Evolutionary conservation across 2,329 filamentous ascomycete genomes (phyloP).

Genomic region (Aspergillus sp.): DNA sequence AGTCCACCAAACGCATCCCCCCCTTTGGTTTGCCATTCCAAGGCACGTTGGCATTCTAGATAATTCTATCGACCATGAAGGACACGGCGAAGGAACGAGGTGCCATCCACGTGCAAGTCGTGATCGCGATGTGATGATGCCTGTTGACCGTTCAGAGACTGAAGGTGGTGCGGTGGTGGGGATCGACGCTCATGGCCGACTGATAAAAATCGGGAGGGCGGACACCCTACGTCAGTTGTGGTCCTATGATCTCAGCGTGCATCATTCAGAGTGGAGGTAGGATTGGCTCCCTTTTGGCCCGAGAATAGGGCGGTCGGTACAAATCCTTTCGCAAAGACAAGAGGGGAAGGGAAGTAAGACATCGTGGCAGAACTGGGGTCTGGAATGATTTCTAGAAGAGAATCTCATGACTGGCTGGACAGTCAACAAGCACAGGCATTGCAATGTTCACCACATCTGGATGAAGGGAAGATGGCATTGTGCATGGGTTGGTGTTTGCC

Average conservation of each 20-base stretch:
- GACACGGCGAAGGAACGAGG: not conserved
- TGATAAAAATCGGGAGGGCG: constrained; percentile 5
- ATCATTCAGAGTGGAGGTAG: constrained; percentile 16
- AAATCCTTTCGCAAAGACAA: not conserved
- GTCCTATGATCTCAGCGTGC: constrained; percentile 27
- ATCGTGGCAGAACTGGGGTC: not conserved
- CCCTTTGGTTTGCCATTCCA: not conserved
- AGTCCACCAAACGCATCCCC: not conserved
- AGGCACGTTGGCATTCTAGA: not conserved
- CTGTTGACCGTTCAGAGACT: constrained; percentile 4
- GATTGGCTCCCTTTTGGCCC: constrained; percentile 8
- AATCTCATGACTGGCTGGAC: not conserved
- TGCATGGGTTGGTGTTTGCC: not conserved
- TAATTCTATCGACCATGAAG: not conserved
- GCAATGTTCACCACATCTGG: not conserved
- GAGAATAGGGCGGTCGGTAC: not conserved
- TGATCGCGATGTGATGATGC: not conserved
- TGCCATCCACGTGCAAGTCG: constrained; percentile 8
- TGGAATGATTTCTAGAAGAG: not conserved
- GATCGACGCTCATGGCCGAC: constrained; percentile 13
- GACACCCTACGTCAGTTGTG: constrained; percentile 21
- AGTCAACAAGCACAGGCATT: not conserved
- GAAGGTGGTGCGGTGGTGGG: constrained; percentile 10
- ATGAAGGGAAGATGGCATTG: not conserved
- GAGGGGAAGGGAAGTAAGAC: not conserved